phyloP scores from a whole-genome alignment of 2,329 filamentous ascomycete species.

The Trichoderma oligosporum region DNA sequence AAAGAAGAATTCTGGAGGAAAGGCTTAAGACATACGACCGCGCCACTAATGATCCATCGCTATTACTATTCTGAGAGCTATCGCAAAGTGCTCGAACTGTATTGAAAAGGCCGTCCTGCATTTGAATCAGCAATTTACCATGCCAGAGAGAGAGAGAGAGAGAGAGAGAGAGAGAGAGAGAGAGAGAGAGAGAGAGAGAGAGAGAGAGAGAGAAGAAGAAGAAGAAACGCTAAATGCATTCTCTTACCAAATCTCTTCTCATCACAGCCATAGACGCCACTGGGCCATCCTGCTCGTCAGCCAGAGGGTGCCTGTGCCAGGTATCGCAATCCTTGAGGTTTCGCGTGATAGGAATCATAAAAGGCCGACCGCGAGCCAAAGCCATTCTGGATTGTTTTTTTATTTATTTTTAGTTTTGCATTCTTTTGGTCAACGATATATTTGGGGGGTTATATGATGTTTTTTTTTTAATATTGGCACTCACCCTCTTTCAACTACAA shows the following conservation, averaged over 20 bases:
- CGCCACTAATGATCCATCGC: slow-evolving; percentile 51
- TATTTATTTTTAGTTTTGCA: no score
- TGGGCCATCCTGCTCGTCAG: slow-evolving; percentile 66
- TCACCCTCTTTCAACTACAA: slow-evolving; percentile 67
- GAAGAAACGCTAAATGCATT: not conserved
- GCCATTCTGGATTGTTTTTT: slow-evolving; percentile 48
- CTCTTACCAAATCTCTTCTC: slow-evolving; percentile 58
- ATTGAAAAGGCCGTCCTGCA: slow-evolving; percentile 52
- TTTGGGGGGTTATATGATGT: no score
- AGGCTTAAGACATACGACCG: slow-evolving; percentile 41
- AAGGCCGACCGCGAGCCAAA: slow-evolving; percentile 64
- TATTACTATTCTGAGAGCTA: slow-evolving; percentile 46
- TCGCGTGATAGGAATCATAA: slow-evolving; percentile 63
- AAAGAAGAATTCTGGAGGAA: not conserved
- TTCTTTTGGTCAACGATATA: not conserved
- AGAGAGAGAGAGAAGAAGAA: no score
- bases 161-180: no score
- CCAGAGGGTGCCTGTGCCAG: slow-evolving; percentile 62
- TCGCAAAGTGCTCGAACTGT: slow-evolving; percentile 59
- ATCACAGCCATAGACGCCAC: slow-evolving; percentile 68
- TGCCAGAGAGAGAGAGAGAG: no score
- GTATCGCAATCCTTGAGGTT: slow-evolving; percentile 64
- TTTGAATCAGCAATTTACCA: not conserved
- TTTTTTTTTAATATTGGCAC: slow-evolving; percentile 14
- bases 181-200: no score